Percentiles rank a stretch among this genome's conserved stretches.
Conservation (phyloP, 169 alveolate genomes). For the Plasmodium gonderi region DNA sequence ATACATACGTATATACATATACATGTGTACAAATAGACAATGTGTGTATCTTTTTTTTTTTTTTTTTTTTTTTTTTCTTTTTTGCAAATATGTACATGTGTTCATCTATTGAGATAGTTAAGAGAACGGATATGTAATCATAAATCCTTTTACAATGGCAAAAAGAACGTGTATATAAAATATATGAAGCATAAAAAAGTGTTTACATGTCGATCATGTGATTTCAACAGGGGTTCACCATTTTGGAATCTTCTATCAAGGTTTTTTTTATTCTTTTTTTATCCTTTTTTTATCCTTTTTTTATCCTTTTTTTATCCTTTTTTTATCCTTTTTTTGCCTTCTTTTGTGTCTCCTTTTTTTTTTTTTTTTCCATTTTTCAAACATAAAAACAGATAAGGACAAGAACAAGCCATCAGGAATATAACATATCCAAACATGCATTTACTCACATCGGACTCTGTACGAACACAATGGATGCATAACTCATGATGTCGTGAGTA, state of each 20-base stretch:
- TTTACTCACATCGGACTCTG: neutral
- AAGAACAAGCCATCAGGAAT: neutral
- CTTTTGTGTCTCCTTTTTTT: neutral
- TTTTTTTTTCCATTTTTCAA: neutral
- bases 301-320: no score
- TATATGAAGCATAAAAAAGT: neutral
- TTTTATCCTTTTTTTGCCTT: no score
- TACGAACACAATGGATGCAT: neutral
- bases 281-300: no score
- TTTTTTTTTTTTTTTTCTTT: constrained; percentile 7
- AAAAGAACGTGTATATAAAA: no score
- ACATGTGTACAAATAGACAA: no score
- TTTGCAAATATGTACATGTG: neutral
- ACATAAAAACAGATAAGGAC: neutral
- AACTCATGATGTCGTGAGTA: neutral
- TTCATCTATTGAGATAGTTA: neutral
- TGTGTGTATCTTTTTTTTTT: neutral
- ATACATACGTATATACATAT: neutral
- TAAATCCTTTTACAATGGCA: neutral
- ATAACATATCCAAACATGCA: neutral
- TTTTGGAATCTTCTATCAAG: no score
- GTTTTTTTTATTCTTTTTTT: no score
- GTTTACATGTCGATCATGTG: neutral
- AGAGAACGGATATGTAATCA: neutral
- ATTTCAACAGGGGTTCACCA: no score